phyloP scores from a whole-genome alignment of 257 asterid species.

The Solanum arcanum region DNA sequence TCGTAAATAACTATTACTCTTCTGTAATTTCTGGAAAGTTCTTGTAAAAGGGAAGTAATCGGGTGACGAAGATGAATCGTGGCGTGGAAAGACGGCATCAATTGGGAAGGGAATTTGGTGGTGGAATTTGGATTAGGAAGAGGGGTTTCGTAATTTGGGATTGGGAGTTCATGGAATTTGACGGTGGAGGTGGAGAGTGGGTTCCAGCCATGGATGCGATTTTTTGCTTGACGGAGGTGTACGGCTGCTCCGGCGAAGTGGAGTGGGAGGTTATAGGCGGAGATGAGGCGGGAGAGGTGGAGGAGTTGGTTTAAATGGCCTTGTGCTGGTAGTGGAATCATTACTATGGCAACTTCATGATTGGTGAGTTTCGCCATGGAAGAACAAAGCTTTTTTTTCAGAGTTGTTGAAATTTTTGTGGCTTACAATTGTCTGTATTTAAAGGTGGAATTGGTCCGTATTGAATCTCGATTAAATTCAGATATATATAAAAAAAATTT shows the following conservation, averaged over 20 bases:
- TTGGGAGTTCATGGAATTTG: conserved; percentile 6
- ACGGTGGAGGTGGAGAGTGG: neutral
- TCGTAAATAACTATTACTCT: conserved; percentile 20
- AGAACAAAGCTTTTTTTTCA: neutral
- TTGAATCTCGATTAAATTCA: too few species aligned
- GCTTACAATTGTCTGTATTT: neutral
- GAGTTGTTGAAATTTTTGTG: neutral
- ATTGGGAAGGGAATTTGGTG: conserved; percentile 8
- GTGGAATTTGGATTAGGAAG: conserved; percentile 11
- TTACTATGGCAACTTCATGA: neutral
- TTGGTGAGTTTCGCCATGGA: neutral
- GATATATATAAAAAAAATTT: too few species aligned
- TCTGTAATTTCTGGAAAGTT: neutral
- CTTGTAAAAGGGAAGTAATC: neutral
- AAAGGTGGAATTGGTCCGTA: neutral
- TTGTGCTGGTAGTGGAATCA: conserved; percentile 14
- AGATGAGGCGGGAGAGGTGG: conserved; percentile 4
- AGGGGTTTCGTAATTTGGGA: neutral
- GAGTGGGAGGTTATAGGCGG: conserved; percentile 1
- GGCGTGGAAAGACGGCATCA: conserved; percentile 8
- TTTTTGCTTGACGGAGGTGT: conserved; percentile 2
- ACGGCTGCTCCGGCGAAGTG: neutral
- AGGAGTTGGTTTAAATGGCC: conserved; percentile 17
- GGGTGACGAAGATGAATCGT: conserved; percentile 15
- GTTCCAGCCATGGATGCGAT: conserved; percentile 1